phyloP scores from a whole-genome alignment of 192 early-diverging fungal species.

The Helicostylum pulchrum region DNA sequence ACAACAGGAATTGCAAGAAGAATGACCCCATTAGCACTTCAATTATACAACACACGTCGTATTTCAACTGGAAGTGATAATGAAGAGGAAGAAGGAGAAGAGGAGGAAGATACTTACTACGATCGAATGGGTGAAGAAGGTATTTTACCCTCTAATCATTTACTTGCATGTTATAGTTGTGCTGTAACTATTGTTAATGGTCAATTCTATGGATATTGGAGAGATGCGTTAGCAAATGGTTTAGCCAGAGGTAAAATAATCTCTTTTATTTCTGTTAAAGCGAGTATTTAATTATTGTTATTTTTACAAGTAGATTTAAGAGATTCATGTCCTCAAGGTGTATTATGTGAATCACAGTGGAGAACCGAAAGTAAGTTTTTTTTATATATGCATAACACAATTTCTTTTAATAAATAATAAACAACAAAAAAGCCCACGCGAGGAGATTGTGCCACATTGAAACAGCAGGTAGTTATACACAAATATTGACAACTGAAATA shows the following conservation, averaged over 20 bases:
- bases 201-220: conserved; percentile 17
- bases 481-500: no score
- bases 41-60: background rate
- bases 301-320: background rate
- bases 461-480: no score
- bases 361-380: background rate
- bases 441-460: no score
- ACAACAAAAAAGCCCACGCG: no score
- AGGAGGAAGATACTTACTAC: background rate
- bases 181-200: conserved; percentile 14
- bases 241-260: background rate
- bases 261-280: background rate
- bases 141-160: background rate
- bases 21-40: conserved; percentile 4
- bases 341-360: conserved; percentile 6
- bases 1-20: background rate
- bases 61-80: background rate
- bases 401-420: no score
- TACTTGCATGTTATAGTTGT: conserved; percentile 14
- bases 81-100: background rate
- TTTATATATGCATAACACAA: no score
- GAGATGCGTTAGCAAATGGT: background rate
- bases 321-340: background rate
- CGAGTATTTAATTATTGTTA: background rate
- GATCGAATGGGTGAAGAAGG: background rate